Evolutionary conservation across 2,329 filamentous ascomycete species (phyloP), one percentile per base, ranked within the genome.

Genomic region (Colletotrichum sansevieriae): DNA sequence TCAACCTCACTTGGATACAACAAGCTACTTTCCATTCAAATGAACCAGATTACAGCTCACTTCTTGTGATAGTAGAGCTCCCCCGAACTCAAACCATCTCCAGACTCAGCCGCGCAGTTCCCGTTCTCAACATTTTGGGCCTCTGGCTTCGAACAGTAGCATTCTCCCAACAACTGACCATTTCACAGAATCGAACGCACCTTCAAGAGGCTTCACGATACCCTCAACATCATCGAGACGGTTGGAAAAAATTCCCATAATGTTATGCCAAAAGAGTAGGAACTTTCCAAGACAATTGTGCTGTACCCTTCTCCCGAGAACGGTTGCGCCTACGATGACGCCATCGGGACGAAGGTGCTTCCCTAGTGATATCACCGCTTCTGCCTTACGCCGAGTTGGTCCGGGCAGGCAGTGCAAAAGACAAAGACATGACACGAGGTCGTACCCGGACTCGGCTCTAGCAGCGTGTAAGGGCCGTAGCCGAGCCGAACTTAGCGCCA

Each of bases 101-200:
- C 18, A 18, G 18, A 18, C 18, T 18, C 18, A 18, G 18, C 18
- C 2, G 18, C 18, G 18, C 18, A 18, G 18, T 18, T 18, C 18
- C 18, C 18, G 18, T 18, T 18, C 18, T 18, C 18, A 18, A 18
- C 18, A 18, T 18, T 18, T 22, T 15, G 59, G 59, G n/a, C 47
- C 39, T 15, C 37, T 63, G 15, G 61, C 61, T 20, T 63, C 61
- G 51, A 63, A 63, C 4, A 63, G 61, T n/a, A 63, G 7, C 3
- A 33, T 57, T 10, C 39, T 57, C n/a, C 51, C 41, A 3, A 41
- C 29, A 1, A 63, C 15, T 18, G 39, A 43, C 20, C 18, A 63
- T 8, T 57, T 43, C 8, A 57, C 61, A 5, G 2, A 29, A 9
- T 39, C 35, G 20, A 63, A 63, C 15, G 13, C 41, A 3, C 18